These are phyloP conservation scores for Quercus lobata DNA, from an alignment of 331 rosid species.

Conservation along the genomic window DNA sequence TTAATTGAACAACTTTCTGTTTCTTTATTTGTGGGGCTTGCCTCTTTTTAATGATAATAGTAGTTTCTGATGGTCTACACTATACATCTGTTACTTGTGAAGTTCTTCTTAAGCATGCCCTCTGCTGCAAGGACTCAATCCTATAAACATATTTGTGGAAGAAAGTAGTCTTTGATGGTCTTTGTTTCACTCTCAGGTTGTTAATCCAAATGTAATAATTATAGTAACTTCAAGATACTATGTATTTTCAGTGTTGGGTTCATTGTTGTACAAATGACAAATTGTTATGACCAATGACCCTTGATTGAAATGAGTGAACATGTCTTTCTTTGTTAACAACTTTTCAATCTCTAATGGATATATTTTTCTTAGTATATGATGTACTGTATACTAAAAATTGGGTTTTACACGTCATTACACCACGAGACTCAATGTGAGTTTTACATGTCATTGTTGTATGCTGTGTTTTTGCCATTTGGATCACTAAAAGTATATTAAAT, in stretches of 20 bases:
- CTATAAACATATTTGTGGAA: not conserved
- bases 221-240: not conserved
- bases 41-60: not conserved
- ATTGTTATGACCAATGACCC: not conserved
- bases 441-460: too few relatives aligned
- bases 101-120: not conserved
- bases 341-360: not conserved
- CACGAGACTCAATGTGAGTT: too few relatives aligned
- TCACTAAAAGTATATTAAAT: too few relatives aligned
- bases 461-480: too few relatives aligned
- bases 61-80: not conserved
- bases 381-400: too few relatives aligned
- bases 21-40: not conserved
- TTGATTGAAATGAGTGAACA: not conserved
- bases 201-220: not conserved
- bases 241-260: not conserved
- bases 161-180: not conserved
- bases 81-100: not conserved
- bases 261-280: too few relatives aligned
- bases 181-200: not conserved
- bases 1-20: not conserved
- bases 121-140: not conserved
- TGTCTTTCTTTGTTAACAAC: not conserved
- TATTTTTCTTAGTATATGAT: not conserved
- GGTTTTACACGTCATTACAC: too few relatives aligned